A percentile compares a stretch with the other conserved stretches of the same genome.
Conservation (phyloP, 176 grass and related monocot species). For the Panicum miliaceum region DNA sequence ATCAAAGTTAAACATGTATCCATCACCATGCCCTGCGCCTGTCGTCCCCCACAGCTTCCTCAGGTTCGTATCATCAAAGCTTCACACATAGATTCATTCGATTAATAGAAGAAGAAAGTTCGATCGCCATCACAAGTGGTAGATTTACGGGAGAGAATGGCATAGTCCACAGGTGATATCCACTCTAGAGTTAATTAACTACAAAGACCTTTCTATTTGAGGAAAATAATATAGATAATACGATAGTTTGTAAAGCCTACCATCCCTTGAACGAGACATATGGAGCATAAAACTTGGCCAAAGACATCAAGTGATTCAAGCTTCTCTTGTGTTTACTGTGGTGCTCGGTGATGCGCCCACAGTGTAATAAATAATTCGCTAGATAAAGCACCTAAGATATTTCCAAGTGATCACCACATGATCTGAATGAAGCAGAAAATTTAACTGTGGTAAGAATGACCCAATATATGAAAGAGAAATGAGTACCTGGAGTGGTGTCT, state of each 20-base stretch:
- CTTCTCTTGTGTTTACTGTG: not conserved
- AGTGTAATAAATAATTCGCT: not conserved
- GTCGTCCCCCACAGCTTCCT: not conserved
- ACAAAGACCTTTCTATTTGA: no score
- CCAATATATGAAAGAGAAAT: not conserved
- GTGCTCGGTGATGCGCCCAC: not conserved
- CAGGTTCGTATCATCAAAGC: conserved; percentile 22
- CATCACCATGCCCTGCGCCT: not conserved
- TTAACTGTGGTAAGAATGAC: no score
- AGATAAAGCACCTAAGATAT: conserved; percentile 23
- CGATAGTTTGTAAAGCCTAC: not conserved
- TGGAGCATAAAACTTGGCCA: conserved; percentile 34
- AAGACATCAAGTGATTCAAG: conserved; percentile 32
- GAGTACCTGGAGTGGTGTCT: conserved; percentile 49
- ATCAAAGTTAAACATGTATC: not conserved
- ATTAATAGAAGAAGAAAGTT: no score
- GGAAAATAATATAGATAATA: no score
- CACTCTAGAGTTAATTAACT: no score
- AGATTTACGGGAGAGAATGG: not conserved
- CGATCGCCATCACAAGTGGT: not conserved
- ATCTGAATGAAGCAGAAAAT: not conserved
- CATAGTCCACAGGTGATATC: no score
- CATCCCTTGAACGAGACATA: conserved; percentile 9
- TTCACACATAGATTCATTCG: not conserved
- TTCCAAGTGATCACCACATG: not conserved